Evolutionary conservation across 2,329 filamentous ascomycete species (phyloP), one percentile per base, ranked within the genome.

Genomic region (Chalara sp.): DNA sequence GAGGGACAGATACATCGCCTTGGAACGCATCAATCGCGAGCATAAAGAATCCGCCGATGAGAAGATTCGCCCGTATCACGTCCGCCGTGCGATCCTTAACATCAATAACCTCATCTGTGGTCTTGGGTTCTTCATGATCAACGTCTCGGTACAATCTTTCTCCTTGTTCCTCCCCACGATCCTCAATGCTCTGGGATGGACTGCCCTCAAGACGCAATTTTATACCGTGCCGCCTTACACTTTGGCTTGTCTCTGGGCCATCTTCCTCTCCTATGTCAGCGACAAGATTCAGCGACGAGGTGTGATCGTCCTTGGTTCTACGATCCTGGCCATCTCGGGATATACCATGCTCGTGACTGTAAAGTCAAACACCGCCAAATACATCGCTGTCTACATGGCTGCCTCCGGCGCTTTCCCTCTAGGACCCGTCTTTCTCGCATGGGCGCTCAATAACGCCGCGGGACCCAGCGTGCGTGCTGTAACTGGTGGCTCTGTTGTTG

Each of bases 171-270:
- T 76, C 92, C 6, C 56, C 6, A 53, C 53, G 1, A 55, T 58
- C 10, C 47, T 57, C 3, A 37, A 39, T 5, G 48, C 40, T 8
- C 46, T 57, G 3, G 56, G 55, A 4, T 58, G 54, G 61, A 72
- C 70, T 10, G 47, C 48, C 28, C 75, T 75, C 13, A 62, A 61
- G 11, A 68, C 77, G 61, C 49, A 79, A 71, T 59, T 81, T 70
- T 55, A 63, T 31, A 54, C 52, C 11, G 54, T 61, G 3, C 72
- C 76, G 6, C 76, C 83, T 56, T 76, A 78, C 63, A 76, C 84
- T 59, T 76, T 81, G 0, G 84, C 86, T 21, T 80, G 84, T 46
- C 77, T 80, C 4, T 64, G 80, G 1, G 73, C 79, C 5, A 68
- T 84, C 0, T 46, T 74, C 0, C 70, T 75, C 1, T 33, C 46